Base-by-base conservation (phyloP, 768 basidiomycete species). In the Boletus pseudopeckii region DNA sequence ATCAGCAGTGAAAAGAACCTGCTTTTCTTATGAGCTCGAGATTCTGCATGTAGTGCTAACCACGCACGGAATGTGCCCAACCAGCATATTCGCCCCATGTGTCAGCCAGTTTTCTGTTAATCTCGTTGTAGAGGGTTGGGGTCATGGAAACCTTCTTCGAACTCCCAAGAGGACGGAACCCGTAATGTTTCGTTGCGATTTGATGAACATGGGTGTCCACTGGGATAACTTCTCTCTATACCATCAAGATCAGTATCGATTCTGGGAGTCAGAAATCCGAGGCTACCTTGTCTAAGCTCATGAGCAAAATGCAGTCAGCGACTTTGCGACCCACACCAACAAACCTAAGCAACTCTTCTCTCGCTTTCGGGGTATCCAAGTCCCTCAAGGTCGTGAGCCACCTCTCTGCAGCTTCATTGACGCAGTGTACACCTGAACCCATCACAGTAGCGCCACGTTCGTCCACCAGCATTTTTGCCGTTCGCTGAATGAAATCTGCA, bases 171-270 rank as follows among this genome's bases (percentile, higher is more conserved):
- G 77, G 74, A 59, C 80, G 82, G 11, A 91, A 63, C 1, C 85
- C 86, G 61, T 92, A 91, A 62, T 90, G 75, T 64, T 88, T 92
- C 22, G 78, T 72, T 9, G 91, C 90, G 49, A 98, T 94, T 65
- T 96, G 92, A 58, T 88, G 77, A 28, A 99, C 90, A 66, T 99
- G 97, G 0, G 95, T 97, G 66, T 99, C 97, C 48, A 99, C 90
- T 4, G 97, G 97, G 9, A 98, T 81, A 15, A 94, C 85, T 58
- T 92, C 88, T 62, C 74, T 78, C 92, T 96, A 44, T n/a, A 33
- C 14, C 37, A 43, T 15, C 3, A 26, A 36, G 33, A 38, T 67
- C 48, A 60, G 47, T 10, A 42, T 48, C n/a, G 4, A 20, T 33
- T 41, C n/a, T n/a, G 7, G 24, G 26, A n/a, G 20, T 37, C 10